Evolutionary conservation across 169 alveolate species (phyloP), one percentile per base, ranked within the genome.

Genomic region (Babesia gibsoni): DNA sequence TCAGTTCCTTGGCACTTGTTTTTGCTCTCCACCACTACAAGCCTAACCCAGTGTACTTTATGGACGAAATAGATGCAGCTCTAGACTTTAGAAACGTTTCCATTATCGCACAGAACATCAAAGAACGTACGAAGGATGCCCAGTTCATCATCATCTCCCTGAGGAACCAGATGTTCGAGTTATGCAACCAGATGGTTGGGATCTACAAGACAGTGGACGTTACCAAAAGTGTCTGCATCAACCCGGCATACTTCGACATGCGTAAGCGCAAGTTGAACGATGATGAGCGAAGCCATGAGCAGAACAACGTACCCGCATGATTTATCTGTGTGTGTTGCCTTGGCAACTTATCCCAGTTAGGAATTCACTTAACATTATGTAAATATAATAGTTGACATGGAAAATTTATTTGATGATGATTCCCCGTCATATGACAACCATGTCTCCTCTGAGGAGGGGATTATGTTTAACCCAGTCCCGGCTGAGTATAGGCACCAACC

Each of bases 1-100:
- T 98, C 30, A 87, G 97, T 52, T 95, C 99, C 29, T 84, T 98
- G 20, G 93, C 99, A 10, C 89, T 98, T 70, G 98, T 98, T 6
- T 97, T 98, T 81, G 99, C 99, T 43, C 82, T 97, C 29, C 99
- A 98, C 90, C 95, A 94, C 74, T 97, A 92, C 84, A 94, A 96
- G 82, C 99, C 99, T 3, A 95, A 98, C 29, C 99, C 99, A 2
- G 85, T 98, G 41, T 97, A 97, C 87, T 96, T 97, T 83, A 95
- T 98, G 98, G 99, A 98, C 70, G 99, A 98, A 84, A 96, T 98
- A 10, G 99, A 98, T 87, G 99, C 99, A 3, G 99, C 99, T 14
- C 90, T 98, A n/a, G 99, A 98, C 81, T 93, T 92, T 82, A 92
- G 97, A 64, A 97, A 98, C 84, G 98, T 95, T 16, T 74, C 94